Conservation (phyloP, 1,284 basidiomycete genomes). For the Cutaneotrichosporon cutaneum region DNA sequence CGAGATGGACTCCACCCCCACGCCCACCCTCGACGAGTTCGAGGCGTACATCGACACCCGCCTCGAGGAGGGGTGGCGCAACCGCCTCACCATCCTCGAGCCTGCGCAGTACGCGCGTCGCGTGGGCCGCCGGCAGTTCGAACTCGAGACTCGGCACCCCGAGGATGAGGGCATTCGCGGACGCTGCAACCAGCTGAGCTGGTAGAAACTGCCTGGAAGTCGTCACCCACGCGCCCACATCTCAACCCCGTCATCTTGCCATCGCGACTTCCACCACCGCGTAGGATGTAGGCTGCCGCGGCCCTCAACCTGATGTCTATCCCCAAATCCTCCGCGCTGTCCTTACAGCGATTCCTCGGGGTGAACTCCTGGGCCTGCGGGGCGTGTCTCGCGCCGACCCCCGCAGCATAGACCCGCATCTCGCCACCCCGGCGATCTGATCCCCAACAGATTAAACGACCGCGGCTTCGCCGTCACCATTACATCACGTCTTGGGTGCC, state of each 20-base stretch:
- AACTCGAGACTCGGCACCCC: slow-evolving; percentile 1
- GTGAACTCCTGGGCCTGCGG: too few species aligned
- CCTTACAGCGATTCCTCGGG: too few species aligned
- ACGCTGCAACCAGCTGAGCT: background rate
- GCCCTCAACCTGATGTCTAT: too few species aligned
- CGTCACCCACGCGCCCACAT: background rate
- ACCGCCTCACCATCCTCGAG: background rate
- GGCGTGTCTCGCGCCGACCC: too few species aligned
- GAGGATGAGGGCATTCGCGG: background rate
- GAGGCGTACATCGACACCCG: background rate
- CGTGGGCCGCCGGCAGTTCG: background rate
- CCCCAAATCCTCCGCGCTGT: too few species aligned
- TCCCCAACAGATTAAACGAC: too few species aligned
- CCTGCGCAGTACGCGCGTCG: background rate
- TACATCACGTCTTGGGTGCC: too few species aligned
- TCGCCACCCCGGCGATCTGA: too few species aligned
- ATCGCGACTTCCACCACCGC: background rate
- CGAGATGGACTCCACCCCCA: slow-evolving; percentile 6
- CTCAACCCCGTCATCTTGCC: background rate
- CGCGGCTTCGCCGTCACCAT: too few species aligned
- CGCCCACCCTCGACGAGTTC: slow-evolving; percentile 5
- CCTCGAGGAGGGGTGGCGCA: background rate
- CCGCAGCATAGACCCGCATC: too few species aligned
- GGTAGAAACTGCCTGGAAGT: background rate
- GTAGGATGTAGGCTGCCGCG: too few species aligned